A percentile compares a stretch with the other conserved stretches of the same genome.
phyloP scores from a whole-genome alignment of 1,284 basidiomycete species.

The Apiotrichum gracile region DNA sequence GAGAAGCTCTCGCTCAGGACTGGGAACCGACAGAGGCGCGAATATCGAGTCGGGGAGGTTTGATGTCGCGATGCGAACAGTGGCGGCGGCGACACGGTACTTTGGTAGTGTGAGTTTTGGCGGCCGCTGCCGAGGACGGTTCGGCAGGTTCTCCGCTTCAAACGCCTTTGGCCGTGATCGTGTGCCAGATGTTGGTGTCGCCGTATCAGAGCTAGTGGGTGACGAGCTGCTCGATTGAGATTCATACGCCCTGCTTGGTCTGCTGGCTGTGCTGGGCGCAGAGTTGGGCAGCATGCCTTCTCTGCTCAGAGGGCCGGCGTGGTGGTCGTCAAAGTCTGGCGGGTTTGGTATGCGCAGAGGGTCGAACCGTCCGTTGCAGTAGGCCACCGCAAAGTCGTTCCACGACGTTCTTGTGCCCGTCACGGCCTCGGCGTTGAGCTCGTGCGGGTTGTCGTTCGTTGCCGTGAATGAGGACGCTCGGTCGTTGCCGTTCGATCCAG shows the following conservation, averaged over 20 bases:
- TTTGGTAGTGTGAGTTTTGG: conserved; percentile 30
- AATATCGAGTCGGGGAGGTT: conserved; percentile 33
- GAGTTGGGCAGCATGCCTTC: conserved; percentile 24
- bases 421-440: background rate
- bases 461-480: background rate
- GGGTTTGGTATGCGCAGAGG: conserved; percentile 62
- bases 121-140: conserved; percentile 4
- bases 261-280: conserved; percentile 3
- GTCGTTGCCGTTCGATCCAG: background rate
- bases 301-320: too few relatives aligned
- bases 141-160: conserved; percentile 22
- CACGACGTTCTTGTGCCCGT: conserved; percentile 46
- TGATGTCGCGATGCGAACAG: conserved; percentile 67
- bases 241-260: conserved; percentile 7
- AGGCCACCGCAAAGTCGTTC: conserved; percentile 67
- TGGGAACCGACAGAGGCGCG: conserved; percentile 68
- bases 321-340: conserved; percentile 34
- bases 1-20: conserved; percentile 76
- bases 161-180: conserved; percentile 25
- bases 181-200: conserved; percentile 16
- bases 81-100: conserved; percentile 60
- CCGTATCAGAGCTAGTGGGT: too few relatives aligned
- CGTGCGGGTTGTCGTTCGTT: background rate
- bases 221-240: too few relatives aligned
- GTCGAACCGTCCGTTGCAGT: conserved; percentile 72